A percentile compares a stretch with the other conserved stretches of the same genome.
These are phyloP conservation scores for Cordyceps farinosa DNA, from an alignment of 2,329 filamentous ascomycete genomes.

Conservation along the genomic window DNA sequence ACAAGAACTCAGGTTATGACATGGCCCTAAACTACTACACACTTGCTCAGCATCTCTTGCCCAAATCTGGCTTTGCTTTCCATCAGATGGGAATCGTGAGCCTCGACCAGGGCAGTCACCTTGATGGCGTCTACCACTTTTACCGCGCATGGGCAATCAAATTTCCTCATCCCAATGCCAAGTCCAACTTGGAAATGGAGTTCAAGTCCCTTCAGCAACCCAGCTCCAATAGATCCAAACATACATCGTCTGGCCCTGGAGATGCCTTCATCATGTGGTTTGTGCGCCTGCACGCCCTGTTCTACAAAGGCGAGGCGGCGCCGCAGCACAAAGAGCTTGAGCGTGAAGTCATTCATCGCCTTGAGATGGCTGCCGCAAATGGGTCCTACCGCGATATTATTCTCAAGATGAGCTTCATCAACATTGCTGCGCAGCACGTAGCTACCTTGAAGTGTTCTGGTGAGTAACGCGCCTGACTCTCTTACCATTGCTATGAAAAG, in stretches of 20 bases:
- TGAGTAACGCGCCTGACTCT: constrained; percentile 25
- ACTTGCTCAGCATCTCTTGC: constrained; percentile 74
- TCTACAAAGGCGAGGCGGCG: constrained; percentile 74
- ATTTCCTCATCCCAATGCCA: constrained; percentile 70
- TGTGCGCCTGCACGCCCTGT: constrained; percentile 78
- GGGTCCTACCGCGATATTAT: constrained; percentile 61
- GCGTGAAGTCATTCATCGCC: constrained; percentile 74
- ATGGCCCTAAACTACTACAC: constrained; percentile 80
- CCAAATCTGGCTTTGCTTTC: constrained; percentile 75
- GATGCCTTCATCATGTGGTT: constrained; percentile 76
- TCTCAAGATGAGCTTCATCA: constrained; percentile 78
- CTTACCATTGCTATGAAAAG: not conserved
- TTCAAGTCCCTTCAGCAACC: constrained; percentile 56
- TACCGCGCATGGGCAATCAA: constrained; percentile 76
- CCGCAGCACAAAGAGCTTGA: constrained; percentile 76
- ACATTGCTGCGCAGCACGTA: constrained; percentile 77
- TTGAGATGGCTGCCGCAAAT: constrained; percentile 69
- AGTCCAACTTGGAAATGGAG: constrained; percentile 73
- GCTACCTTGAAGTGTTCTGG: constrained; percentile 42
- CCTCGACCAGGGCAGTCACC: constrained; percentile 71
- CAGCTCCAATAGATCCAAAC: constrained; percentile 32
- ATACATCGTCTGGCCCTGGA: constrained; percentile 45
- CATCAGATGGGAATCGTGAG: constrained; percentile 90
- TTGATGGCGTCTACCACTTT: constrained; percentile 84
- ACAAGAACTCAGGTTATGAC: constrained; percentile 72